Percentiles rank a stretch among this genome's conserved stretches.
These are phyloP conservation scores for Darksidea phi DNA, from an alignment of 495 filamentous ascomycete species.

Conservation along the genomic window DNA sequence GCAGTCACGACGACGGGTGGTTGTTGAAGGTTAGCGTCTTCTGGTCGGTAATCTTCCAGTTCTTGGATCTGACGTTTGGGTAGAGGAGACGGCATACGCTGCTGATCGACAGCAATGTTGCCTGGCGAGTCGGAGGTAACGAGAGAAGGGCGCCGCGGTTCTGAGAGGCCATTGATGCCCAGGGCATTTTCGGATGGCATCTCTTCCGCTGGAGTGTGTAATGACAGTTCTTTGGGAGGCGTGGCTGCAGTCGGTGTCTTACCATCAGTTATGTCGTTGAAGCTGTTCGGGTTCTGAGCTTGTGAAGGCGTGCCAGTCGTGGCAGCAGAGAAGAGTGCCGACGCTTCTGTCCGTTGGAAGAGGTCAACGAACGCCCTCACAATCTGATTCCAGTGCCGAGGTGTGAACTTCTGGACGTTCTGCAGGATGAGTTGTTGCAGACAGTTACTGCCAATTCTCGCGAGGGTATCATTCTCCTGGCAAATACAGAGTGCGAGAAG, in stretches of 20 bases:
- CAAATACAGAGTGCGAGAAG: conserved; percentile 93
- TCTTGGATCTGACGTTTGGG: conserved; percentile 46
- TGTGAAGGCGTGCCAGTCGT: conserved; percentile 53
- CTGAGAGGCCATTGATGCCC: conserved; percentile 43
- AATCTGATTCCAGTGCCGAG: conserved; percentile 87
- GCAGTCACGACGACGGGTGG: conserved; percentile 89
- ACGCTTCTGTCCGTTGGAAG: conserved; percentile 89
- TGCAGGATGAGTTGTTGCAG: conserved; percentile 93
- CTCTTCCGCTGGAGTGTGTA: conserved; percentile 36
- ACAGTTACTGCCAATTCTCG: conserved; percentile 95
- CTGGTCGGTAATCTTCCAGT: conserved; percentile 85
- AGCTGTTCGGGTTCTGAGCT: conserved; percentile 31
- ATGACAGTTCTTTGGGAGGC: conserved; percentile 27
- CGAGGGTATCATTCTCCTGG: conserved; percentile 98
- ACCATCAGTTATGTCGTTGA: conserved; percentile 10
- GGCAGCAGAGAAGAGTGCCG: conserved; percentile 87
- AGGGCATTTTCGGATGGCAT: conserved; percentile 38
- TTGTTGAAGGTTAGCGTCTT: conserved; percentile 65
- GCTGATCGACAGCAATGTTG: conserved; percentile 10
- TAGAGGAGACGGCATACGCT: conserved; percentile 33
- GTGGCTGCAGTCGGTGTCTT: conserved; percentile 36
- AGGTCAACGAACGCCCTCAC: conserved; percentile 93
- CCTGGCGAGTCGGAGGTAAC: conserved; percentile 22
- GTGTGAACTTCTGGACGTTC: conserved; percentile 85
- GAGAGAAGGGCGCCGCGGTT: conserved; percentile 32